These are phyloP conservation scores for Pichia sp. DNA, from an alignment of 1,139 yeast species.

Conservation along the genomic window DNA sequence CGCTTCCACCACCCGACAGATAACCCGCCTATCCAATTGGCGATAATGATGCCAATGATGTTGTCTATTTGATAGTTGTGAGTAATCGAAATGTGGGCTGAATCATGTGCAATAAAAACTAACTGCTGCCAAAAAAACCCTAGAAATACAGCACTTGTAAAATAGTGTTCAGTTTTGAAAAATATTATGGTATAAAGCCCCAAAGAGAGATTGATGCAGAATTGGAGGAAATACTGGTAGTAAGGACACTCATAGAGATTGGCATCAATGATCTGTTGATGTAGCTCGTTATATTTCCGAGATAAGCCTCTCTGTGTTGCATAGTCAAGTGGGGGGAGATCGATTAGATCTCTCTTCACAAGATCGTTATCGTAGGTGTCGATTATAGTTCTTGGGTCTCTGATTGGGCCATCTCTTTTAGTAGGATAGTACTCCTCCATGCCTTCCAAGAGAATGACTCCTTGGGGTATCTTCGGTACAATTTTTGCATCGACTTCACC, in stretches of 20 bases:
- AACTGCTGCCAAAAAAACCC: conserved; percentile 90
- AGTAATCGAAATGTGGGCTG: conserved; percentile 80
- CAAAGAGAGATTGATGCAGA: conserved; percentile 53
- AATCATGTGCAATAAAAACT: conserved; percentile 84
- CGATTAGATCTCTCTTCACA: conserved; percentile 49
- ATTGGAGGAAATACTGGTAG: conserved; percentile 64
- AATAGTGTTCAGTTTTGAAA: conserved; percentile 43
- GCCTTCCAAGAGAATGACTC: conserved; percentile 37
- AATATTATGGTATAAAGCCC: conserved; percentile 49
- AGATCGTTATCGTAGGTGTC: conserved; percentile 54
- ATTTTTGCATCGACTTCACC: conserved; percentile 41
- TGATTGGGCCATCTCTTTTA: conserved; percentile 34
- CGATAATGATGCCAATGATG: conserved; percentile 65
- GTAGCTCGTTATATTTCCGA: conserved; percentile 56
- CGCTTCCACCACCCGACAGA: conserved; percentile 95
- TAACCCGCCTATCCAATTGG: conserved; percentile 80
- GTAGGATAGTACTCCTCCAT: conserved; percentile 40
- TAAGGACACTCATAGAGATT: conserved; percentile 73
- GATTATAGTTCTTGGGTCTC: conserved; percentile 53
- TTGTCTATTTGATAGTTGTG: conserved; percentile 80
- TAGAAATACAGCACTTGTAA: conserved; percentile 56
- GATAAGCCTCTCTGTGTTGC: conserved; percentile 58
- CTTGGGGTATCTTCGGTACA: conserved; percentile 49
- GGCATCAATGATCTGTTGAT: conserved; percentile 47
- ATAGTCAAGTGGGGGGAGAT: conserved; percentile 61